Evolutionary conservation across 192 early-diverging fungal genomes (phyloP).

Genomic region (Backusella tuberculispora): DNA sequence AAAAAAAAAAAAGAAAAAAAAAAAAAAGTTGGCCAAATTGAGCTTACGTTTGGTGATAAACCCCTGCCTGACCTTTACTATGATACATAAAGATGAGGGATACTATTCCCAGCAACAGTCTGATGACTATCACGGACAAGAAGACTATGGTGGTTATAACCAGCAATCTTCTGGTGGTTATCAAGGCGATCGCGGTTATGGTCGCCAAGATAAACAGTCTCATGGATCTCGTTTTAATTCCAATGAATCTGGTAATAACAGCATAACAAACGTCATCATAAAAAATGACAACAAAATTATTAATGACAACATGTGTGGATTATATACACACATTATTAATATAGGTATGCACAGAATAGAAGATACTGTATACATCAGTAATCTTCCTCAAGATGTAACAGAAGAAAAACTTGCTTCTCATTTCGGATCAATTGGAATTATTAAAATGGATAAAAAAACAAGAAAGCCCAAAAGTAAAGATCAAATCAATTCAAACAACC

Average conservation of each 20-base stretch:
- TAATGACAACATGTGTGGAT: background rate
- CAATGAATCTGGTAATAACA: slow-evolving; percentile 3
- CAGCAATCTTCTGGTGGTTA: slow-evolving; percentile 17
- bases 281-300: background rate
- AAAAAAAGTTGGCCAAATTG: background rate
- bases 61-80: background rate
- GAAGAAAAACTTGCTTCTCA: slow-evolving; percentile 62
- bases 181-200: slow-evolving; percentile 10
- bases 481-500: background rate
- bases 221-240: slow-evolving; percentile 11
- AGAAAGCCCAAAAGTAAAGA: slow-evolving; percentile 62
- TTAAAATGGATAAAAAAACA: slow-evolving; percentile 71
- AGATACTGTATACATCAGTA: slow-evolving; percentile 76
- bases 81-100: slow-evolving; percentile 7
- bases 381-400: slow-evolving; percentile 61
- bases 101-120: slow-evolving; percentile 7
- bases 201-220: slow-evolving; percentile 19
- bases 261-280: background rate
- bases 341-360: slow-evolving; percentile 28
- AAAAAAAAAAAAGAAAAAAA: background rate
- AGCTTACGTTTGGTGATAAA: background rate
- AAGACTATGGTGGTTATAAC: slow-evolving; percentile 22
- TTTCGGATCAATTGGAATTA: slow-evolving; percentile 73
- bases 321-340: background rate
- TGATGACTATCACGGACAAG: slow-evolving; percentile 13